phyloP scores from a whole-genome alignment of 306 rosid species.

The Quercus rubra region DNA sequence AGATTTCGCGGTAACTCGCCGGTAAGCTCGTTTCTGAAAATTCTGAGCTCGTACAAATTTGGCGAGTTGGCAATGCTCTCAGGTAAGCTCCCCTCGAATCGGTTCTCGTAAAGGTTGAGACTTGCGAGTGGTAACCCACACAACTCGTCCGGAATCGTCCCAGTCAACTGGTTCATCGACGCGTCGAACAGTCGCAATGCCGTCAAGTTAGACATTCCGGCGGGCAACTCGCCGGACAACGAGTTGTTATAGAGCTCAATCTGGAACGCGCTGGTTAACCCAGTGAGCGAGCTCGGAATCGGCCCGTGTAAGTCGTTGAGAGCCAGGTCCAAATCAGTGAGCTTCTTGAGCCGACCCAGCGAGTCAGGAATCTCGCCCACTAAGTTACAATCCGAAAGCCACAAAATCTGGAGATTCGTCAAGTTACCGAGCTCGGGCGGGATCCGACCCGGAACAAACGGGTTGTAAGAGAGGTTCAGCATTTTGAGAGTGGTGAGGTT shows the following conservation, averaged over 20 bases:
- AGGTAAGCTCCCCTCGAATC: conserved; percentile 61
- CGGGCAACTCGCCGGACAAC: conserved; percentile 62
- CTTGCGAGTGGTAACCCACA: conserved; percentile 62
- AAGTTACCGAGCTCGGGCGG: conserved; percentile 72
- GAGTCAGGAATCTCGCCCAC: conserved; percentile 67
- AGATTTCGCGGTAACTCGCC: conserved; percentile 65
- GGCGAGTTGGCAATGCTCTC: conserved; percentile 59
- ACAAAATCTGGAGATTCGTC: conserved; percentile 53
- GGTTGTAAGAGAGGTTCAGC: conserved; percentile 83
- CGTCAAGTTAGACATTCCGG: conserved; percentile 61
- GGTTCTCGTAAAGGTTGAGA: conserved; percentile 72
- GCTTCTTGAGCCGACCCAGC: conserved; percentile 45
- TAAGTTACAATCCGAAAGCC: conserved; percentile 67
- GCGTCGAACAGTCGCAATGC: conserved; percentile 60
- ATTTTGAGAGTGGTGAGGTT: conserved; percentile 55
- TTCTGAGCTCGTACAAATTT: conserved; percentile 50
- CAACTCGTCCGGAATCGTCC: conserved; percentile 64
- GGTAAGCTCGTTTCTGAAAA: conserved; percentile 52
- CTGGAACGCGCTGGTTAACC: conserved; percentile 46
- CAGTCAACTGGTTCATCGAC: conserved; percentile 65
- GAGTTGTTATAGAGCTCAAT: conserved; percentile 82
- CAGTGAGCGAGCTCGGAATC: conserved; percentile 53
- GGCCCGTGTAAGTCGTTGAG: conserved; percentile 51
- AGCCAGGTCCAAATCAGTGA: conserved; percentile 62
- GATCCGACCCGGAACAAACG: conserved; percentile 53